Conservation (phyloP, 78 protist species). For the Paratrimastix pyriformis region DNA sequence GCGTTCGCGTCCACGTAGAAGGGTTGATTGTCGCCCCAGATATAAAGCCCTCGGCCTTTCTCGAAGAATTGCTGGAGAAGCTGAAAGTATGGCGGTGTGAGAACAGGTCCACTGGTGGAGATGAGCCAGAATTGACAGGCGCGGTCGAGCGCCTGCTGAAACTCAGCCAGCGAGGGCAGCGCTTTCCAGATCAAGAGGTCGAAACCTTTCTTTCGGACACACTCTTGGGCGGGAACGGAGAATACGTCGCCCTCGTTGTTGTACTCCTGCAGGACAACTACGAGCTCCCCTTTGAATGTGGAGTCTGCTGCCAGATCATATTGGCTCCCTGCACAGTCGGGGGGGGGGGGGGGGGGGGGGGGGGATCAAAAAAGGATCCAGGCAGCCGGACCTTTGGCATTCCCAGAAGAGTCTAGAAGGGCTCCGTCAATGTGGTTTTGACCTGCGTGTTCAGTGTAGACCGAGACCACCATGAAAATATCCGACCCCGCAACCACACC, state of each 20-base stretch:
- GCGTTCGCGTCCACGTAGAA: not conserved
- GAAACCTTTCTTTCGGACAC: not conserved
- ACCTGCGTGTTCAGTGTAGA: constrained; percentile 5
- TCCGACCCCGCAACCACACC: no score
- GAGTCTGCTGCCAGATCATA: not conserved
- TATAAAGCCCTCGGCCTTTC: not conserved
- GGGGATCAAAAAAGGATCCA: no score
- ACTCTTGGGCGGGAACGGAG: not conserved
- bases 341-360: not conserved
- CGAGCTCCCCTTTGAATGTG: not conserved
- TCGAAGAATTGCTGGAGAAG: not conserved
- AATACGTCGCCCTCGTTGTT: not conserved
- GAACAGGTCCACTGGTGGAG: not conserved
- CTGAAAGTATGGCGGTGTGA: not conserved
- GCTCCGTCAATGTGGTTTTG: no score
- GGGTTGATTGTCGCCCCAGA: constrained; percentile 4
- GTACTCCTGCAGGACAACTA: not conserved
- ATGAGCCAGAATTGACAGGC: not conserved
- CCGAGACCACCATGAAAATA: no score
- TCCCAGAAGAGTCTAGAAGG: no score
- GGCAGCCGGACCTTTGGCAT: no score
- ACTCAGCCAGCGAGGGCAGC: not conserved
- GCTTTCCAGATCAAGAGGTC: not conserved
- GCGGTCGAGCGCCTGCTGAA: not conserved
- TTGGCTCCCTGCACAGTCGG: not conserved